Conservation (phyloP, 768 basidiomycete species). For the Ramaria sp. region DNA sequence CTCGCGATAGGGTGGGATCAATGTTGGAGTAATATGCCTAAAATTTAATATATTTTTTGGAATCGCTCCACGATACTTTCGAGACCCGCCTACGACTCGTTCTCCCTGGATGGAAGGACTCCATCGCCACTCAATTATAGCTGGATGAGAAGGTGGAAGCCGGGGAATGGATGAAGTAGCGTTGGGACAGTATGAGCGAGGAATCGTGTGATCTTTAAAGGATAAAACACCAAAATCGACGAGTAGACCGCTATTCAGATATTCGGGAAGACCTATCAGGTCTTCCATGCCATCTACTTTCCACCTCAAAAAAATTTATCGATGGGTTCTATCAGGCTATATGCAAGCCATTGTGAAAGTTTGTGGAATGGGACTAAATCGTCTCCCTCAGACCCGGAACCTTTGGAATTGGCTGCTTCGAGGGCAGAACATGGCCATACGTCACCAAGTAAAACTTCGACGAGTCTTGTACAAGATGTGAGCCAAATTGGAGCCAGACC, state of each 20-base stretch:
- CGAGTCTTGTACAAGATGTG: slow-evolving; percentile 51
- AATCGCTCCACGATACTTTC: too few species aligned
- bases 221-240: slow-evolving; percentile 74
- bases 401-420: slow-evolving; percentile 12
- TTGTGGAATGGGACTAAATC: slow-evolving; percentile 93
- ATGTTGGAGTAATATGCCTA: too few species aligned
- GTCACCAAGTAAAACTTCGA: slow-evolving; percentile 70
- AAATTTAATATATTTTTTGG: too few species aligned
- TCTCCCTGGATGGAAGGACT: too few species aligned
- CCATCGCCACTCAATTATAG: slow-evolving; percentile 93
- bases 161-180: slow-evolving; percentile 38
- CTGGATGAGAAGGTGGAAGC: slow-evolving; percentile 69
- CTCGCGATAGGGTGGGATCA: too few species aligned
- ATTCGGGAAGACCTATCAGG: slow-evolving; percentile 91
- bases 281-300: slow-evolving; percentile 69
- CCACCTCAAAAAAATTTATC: slow-evolving; percentile 71
- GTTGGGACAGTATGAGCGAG: slow-evolving; percentile 22
- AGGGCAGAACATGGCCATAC: slow-evolving; percentile 78
- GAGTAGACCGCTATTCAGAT: slow-evolving; percentile 90
- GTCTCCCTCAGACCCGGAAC: slow-evolving; percentile 37
- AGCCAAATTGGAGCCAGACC: slow-evolving; percentile 90
- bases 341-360: slow-evolving; percentile 88
- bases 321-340: slow-evolving; percentile 78
- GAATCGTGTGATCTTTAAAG: slow-evolving; percentile 47
- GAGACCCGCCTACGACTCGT: too few species aligned